Base-by-base conservation (phyloP, 768 basidiomycete genomes). In the Leccinum rimulosum region DNA sequence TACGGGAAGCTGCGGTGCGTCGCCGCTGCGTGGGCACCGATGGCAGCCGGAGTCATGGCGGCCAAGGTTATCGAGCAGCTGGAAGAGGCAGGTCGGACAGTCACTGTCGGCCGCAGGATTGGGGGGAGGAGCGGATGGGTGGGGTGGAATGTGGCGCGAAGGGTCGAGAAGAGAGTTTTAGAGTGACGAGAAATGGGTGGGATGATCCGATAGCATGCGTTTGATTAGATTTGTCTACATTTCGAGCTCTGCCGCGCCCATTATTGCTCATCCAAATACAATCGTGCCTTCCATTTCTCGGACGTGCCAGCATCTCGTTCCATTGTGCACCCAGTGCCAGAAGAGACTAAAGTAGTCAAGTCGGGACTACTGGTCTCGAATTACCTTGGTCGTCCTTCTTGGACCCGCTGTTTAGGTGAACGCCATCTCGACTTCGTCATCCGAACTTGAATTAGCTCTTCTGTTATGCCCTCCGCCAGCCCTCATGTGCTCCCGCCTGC, bases 21-120 rank as follows among this genome's bases (percentile, higher is more conserved):
- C 1, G 86, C 83, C 0, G 68, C 70, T 6, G 67, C 67, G 0
- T 85, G 84, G 84, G 86, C 86, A 2, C 85, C 86, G 0, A 75
- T 80, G 66, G 83, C 83, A 0, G 81, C 79, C 1, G 84, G 73
- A 0, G 56, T 84, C 0, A 77, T 86, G 5, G 74, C 74, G 5
- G 82, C 76, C 2, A 77, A 76, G 4, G 61, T 83, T 0, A 59
- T 83, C 0, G 64, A 71, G 7, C 66, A 70, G n/a, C 50, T 79
- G 12, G 67, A 74, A 9, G 70, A 65, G 1, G 60, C 57, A 0
- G 52, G 62, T 1, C 72, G 54, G 66, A 55, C 22, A 11, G 40
- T 66, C 76, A 52, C 35, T 11, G 5, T 50, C 35, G 52, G 66
- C 3, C 48, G 2, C 0, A 56, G 51, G 10, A 58, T 73, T 15